These are phyloP conservation scores for Coniochaeta prunicola DNA, from an alignment of 2,329 filamentous ascomycete genomes.

Conservation along the genomic window DNA sequence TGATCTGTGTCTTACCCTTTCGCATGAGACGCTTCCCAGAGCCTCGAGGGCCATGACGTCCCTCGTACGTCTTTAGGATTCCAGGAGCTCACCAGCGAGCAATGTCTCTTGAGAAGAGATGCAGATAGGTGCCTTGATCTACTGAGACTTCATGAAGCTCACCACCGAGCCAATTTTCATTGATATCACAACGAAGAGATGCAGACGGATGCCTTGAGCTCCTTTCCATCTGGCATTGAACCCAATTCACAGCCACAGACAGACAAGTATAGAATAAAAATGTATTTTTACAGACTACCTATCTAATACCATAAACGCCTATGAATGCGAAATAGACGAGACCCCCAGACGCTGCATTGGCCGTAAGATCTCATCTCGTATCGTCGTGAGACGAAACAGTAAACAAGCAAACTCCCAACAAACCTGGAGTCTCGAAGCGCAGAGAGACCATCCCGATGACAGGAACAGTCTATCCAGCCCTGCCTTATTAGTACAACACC, in stretches of 20 bases:
- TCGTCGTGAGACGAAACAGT: background rate
- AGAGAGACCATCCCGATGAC: background rate
- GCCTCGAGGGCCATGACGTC: no score
- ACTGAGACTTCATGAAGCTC: no score
- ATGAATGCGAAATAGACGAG: background rate
- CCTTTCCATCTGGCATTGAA: background rate
- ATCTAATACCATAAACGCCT: slow-evolving; percentile 1
- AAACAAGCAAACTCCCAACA: background rate
- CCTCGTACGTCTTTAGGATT: no score
- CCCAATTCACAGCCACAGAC: background rate
- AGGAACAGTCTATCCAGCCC: background rate
- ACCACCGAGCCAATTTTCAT: background rate
- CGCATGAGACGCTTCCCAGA: no score
- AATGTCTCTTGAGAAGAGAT: no score
- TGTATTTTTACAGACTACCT: background rate
- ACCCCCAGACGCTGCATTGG: background rate
- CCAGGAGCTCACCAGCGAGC: no score
- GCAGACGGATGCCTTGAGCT: background rate
- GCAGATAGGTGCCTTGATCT: no score
- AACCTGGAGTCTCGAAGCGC: background rate
- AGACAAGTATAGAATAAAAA: background rate
- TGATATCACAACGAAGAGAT: background rate
- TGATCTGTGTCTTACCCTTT: no score
- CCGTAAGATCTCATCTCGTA: slow-evolving; percentile 1
- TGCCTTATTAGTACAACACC: background rate